Evolutionary conservation across 768 basidiomycete genomes (phyloP).

Genomic region (Coprinellus micaceus): DNA sequence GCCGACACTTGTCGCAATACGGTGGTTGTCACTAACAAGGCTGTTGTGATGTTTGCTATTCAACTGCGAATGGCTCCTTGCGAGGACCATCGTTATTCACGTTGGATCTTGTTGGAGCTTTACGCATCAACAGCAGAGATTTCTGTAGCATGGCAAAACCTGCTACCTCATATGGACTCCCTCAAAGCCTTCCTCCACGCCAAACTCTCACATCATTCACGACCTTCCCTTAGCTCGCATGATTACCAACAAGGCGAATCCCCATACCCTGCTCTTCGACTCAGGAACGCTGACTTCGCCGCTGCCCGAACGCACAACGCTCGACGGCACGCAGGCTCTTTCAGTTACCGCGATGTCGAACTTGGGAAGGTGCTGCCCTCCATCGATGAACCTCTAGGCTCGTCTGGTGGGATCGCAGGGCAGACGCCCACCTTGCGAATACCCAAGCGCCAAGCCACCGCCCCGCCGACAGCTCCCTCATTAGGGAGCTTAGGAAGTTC

Average conservation of each 20-base stretch:
- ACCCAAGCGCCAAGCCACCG: conserved; percentile 46
- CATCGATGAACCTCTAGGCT: conserved; percentile 43
- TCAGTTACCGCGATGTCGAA: conserved; percentile 89
- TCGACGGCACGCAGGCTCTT: conserved; percentile 90
- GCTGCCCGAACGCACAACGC: conserved; percentile 47
- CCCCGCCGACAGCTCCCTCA: conserved; percentile 29
- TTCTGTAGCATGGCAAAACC: conserved; percentile 75
- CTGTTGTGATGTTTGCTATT: conserved; percentile 75
- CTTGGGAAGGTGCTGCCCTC: conserved; percentile 78
- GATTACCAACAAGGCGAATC: background rate
- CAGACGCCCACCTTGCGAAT: conserved; percentile 38
- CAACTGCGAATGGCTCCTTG: conserved; percentile 74
- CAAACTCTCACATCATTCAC: conserved; percentile 23
- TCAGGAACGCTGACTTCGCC: conserved; percentile 23
- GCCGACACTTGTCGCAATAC: conserved; percentile 83
- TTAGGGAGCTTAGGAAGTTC: conserved; percentile 46
- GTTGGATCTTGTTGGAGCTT: conserved; percentile 81
- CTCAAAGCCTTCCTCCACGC: conserved; percentile 60
- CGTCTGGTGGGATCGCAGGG: conserved; percentile 35
- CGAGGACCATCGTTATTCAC: conserved; percentile 83
- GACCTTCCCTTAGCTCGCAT: conserved; percentile 10
- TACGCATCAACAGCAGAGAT: conserved; percentile 91
- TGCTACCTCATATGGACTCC: conserved; percentile 66
- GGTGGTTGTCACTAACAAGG: conserved; percentile 80
- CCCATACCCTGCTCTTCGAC: conserved; percentile 25